Evolutionary conservation across 208 protist species (phyloP), one percentile per base, ranked within the genome.

Genomic region (Leishmania amazonensis): DNA sequence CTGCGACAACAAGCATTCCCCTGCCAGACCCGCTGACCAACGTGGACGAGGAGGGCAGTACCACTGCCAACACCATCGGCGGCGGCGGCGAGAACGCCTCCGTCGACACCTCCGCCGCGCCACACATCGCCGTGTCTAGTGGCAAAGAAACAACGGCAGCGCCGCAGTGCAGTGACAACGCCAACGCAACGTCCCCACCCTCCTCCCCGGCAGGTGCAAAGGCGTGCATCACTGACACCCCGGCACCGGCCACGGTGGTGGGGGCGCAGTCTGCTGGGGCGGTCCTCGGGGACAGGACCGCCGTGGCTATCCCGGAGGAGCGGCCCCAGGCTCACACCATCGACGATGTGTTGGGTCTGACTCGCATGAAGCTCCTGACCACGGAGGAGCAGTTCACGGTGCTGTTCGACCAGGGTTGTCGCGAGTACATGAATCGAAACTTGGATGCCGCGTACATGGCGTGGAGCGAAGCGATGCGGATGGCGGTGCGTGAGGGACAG

Each of bases 361-460:
- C 72, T 51, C 77, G 80, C 71, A 85, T 85, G 81, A 83, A 81
- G 78, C 77, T 83, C 24, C 78, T 85, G 8, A 82, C 81, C 11
- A 87, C 79, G 35, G 83, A 87, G 71, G 91, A 95, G 83, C 86
- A 94, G 83, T 97, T 98, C 71, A 83, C 94, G 64, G 62, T 81
- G 13, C 89, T 98, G 64, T 98, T 98, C 72, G 91, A 97, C 71
- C 82, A 90, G 71, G 96, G 96, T 64, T 97, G 95, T 79, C 80
- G 88, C 60, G 88, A 88, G 83, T 98, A 98, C 79, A 76, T 85
- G 57, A 81, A 89, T 62, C 85, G 88, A 11, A 85, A 97, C 70
- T 87, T 97, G 38, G 96, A 98, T 72, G 88, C 85, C 2, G 93
- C 96, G 31, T 98, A 98, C 88, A 89, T 95, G 80, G 88, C 91